Base-by-base conservation (phyloP, 345 rosid genomes). In the Citrus trifoliata region DNA sequence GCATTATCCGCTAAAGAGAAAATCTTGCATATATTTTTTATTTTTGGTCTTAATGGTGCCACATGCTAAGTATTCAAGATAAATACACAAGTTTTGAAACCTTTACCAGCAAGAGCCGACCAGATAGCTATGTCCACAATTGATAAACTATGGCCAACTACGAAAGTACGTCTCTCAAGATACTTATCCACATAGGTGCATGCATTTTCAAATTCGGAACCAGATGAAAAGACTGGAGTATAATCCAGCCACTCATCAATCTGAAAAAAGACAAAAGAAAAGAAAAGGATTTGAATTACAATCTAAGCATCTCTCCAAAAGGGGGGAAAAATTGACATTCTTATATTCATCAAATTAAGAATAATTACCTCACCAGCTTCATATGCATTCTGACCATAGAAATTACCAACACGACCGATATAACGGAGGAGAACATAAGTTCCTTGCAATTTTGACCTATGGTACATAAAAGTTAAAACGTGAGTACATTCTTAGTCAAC, bases 61-160 rank as follows among this genome's bases (percentile, higher is more conserved):
- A 62, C 27, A 22, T 3, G 30, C 46, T 7, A 46, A 46, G 51
- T 46, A 46, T 46, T 46, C 51, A 69, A 38, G 73, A 71, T 53
- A 24, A 70, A 78, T 53, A 40, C 25, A 48, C 32, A 53, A 62
- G 37, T n/a, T 56, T 56, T 58, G 37, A 38, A 79, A 38, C n/a
- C 30, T 12, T 67, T 83, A 96, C 98, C 98, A 73, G 94, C 86
- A 37, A 96, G 91, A 77, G 89, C 91, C 4, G 99, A 90, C 98
- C 99, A 96, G 66, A 94, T 78, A 21, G 93, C 98, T 69, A 94
- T 80, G 71, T 93, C 99, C 21, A 95, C 98, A 83, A 96, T 87
- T 12, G 98, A 84, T 76, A 93, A 86, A 76, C 65, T 82, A 78
- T 92, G 67, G 10, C 90, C 97, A 58, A 94, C 98, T n/a, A 93